These are phyloP conservation scores for Phylloporus sp. DNA, from an alignment of 768 basidiomycete genomes.

Conservation along the genomic window DNA sequence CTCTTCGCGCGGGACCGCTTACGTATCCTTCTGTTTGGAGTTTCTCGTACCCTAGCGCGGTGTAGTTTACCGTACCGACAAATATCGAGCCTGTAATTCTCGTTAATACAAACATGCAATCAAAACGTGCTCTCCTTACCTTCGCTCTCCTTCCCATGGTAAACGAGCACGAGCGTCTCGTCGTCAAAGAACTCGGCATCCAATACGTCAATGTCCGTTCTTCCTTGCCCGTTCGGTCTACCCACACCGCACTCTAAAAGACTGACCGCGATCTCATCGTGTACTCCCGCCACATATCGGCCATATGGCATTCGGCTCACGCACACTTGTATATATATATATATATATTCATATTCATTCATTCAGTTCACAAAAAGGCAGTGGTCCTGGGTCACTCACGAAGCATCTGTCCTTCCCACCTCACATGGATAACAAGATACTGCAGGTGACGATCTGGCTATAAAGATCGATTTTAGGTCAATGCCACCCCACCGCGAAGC, in stretches of 20 bases:
- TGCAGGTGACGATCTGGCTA: constrained; percentile 46
- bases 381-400: constrained; percentile 40
- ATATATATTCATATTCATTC: constrained; percentile 34
- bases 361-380: constrained; percentile 30
- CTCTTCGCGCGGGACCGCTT: constrained; percentile 55
- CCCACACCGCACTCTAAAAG: constrained; percentile 48
- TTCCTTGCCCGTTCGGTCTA: constrained; percentile 22
- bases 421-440: constrained; percentile 49
- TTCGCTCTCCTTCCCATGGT: constrained; percentile 43
- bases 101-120: constrained; percentile 28
- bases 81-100: constrained; percentile 45
- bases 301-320: constrained; percentile 52
- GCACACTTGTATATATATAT: constrained; percentile 44
- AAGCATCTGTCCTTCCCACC: constrained; percentile 37
- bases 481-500: constrained; percentile 20
- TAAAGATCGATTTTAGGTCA: constrained; percentile 27
- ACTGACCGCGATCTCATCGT: constrained; percentile 41
- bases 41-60: constrained; percentile 54
- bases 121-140: constrained; percentile 40
- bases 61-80: constrained; percentile 64
- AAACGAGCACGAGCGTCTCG: constrained; percentile 60
- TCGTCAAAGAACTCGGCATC: constrained; percentile 81
- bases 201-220: constrained; percentile 48
- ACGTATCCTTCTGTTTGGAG: constrained; percentile 48
- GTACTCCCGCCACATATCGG: constrained; percentile 35